Evolutionary conservation across 805 yeast genomes (phyloP).

Genomic region (Sungouiozyma intestinalis): DNA sequence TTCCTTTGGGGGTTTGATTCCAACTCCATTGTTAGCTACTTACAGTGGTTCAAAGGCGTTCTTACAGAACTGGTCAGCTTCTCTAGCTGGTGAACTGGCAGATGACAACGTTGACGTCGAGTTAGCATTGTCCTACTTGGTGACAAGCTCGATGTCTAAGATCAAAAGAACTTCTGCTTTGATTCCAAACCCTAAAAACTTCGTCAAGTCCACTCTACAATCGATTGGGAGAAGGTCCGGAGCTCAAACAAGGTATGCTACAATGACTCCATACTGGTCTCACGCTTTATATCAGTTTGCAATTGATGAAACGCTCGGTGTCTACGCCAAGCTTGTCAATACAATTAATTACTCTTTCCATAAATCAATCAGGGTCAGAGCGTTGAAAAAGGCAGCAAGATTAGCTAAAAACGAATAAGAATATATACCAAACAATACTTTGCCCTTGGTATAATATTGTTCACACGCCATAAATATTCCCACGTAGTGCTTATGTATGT

Average conservation of each 20-base stretch:
- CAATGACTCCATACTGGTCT: slow-evolving; percentile 84
- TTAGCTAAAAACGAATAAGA: slow-evolving; percentile 19
- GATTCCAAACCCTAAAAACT: slow-evolving; percentile 73
- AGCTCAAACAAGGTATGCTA: slow-evolving; percentile 81
- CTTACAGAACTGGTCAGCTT: slow-evolving; percentile 84
- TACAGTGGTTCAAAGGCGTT: slow-evolving; percentile 96
- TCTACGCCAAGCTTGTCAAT: slow-evolving; percentile 62
- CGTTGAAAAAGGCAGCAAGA: slow-evolving; percentile 52
- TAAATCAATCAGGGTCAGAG: slow-evolving; percentile 66
- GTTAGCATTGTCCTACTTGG: slow-evolving; percentile 75
- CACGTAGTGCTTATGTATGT: neutral
- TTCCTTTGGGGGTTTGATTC: slow-evolving; percentile 88
- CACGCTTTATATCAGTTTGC: slow-evolving; percentile 88
- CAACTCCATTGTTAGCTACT: slow-evolving; percentile 85
- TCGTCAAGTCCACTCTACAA: slow-evolving; percentile 63
- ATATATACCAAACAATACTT: neutral
- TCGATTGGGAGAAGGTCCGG: slow-evolving; percentile 79
- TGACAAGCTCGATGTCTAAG: slow-evolving; percentile 93
- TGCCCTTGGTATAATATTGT: neutral
- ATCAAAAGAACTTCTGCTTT: slow-evolving; percentile 61
- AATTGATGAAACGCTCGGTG: slow-evolving; percentile 73
- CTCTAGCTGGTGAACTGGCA: slow-evolving; percentile 76
- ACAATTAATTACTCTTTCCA: slow-evolving; percentile 66
- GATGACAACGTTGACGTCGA: slow-evolving; percentile 72
- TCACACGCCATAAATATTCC: neutral